Base-by-base conservation (phyloP, 768 basidiomycete genomes). In the Hypholoma fasciculare region DNA sequence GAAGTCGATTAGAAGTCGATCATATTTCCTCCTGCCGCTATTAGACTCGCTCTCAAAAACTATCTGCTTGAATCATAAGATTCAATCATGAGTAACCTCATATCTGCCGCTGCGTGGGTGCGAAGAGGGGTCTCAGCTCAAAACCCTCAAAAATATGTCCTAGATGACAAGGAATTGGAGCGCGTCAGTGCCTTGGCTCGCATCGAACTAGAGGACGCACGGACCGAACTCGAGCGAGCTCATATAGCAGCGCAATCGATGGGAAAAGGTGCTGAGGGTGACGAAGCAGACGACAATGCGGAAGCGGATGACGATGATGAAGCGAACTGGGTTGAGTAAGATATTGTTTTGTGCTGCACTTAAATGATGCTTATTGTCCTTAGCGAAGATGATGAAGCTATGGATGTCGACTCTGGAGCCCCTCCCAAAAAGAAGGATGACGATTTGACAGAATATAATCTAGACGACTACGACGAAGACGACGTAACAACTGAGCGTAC, bases 391-490 rank as follows among this genome's bases (percentile, higher is more conserved):
- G 72, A 72, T 40, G 81, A 84, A 62, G 76, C 82, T 50, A 92
- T 90, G 88, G 85, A 84, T 49, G 81, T 85, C 60, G 85, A 85
- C 68, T 63, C 72, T 67, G 70, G 65, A 17, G 61, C 68, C 39
- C 63, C 66, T 53, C 64, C 71, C 7, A 76, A 72, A 64, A 57
- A 63, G 57, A 76, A 76, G 55, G 68, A 69, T 4, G 87, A 91
- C 57, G 93, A 93, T 72, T 76, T 99, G 17, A 83, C 89, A 0
- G 78, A 93, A 61, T 99, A 98, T 71, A 88, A 96, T 56, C 74
- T 98, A 58, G 96, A 98, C 66, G 83, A 88, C 12, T 99, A 98
- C 67, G 96, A 98, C 65, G 80, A 96, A 49, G 94, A 96, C 50
- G 94, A 96, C 65, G 82, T 60, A 14, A 70, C 70, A 63, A 54